Evolutionary conservation across 129 eudicot species (phyloP), one percentile per base, ranked within the genome.

Genomic region (Apium graveolens): DNA sequence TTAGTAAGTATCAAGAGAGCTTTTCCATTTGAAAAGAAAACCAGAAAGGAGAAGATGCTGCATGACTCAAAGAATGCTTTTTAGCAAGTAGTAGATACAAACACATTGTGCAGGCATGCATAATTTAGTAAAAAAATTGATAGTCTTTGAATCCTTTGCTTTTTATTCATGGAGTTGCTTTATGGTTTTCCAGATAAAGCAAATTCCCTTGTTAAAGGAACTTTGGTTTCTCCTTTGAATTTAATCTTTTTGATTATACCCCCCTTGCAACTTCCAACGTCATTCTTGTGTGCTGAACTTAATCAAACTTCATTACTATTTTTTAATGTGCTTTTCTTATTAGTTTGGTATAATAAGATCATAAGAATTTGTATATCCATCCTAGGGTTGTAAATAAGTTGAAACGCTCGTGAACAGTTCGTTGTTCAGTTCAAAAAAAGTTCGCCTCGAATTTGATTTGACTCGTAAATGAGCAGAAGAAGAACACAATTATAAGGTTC

Each of bases 141-240:
- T 70, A 79, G 80, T 77, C 69, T 76, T 70, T 80, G 77, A n/a
- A 77, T 82, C 75, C 69, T 76, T 88, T 89, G 84, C 87, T 86
- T 84, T 89, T 80, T 75, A 69, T 70, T 75, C 73, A 77, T 82
- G 83, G 81, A 83, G 90, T 86, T 88, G 88, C 84, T 44, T 73
- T 86, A 85, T 79, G 87, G 83, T 84, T 84, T 85, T 88, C 93
- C 86, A 86, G 77, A 82, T 81, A 89, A 86, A 89, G 88, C 85
- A 82, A 63, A 80, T 82, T 70, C 81, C 83, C 83, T 85, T 83
- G 85, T 74, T 84, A 89, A 86, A 89, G 90, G 77, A 78, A 79
- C 87, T 80, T 84, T 85, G 79, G 86, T 89, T 86, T 82, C 87
- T 79, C 73, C 78, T 80, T 84, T 81, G 85, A 80, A 85, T 80